Evolutionary conservation across 2,329 filamentous ascomycete genomes (phyloP).

Genomic region (Elsinoe perseae): DNA sequence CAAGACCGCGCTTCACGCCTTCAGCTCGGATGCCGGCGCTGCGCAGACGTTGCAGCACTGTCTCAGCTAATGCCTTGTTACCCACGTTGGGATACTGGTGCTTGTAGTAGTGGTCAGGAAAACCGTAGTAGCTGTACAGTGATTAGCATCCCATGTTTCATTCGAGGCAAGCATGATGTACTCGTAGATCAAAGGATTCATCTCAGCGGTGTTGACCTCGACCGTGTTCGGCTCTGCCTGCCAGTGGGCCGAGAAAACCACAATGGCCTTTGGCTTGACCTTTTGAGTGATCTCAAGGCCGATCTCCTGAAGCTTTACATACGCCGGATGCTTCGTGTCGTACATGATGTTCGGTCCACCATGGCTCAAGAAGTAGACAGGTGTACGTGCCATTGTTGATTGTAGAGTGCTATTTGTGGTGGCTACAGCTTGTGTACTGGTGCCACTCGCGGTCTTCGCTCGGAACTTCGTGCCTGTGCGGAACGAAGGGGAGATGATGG

Average conservation of each 20-base stretch:
- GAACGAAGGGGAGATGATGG: background rate
- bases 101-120: slow-evolving; percentile 61
- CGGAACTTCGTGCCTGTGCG: background rate
- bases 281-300: slow-evolving; percentile 62
- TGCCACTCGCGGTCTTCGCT: background rate
- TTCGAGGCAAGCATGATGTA: background rate
- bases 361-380: slow-evolving; percentile 46
- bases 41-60: slow-evolving; percentile 49
- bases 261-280: slow-evolving; percentile 62
- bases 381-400: slow-evolving; percentile 32
- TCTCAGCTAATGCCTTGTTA: slow-evolving; percentile 51
- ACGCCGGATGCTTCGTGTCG: slow-evolving; percentile 60
- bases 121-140: slow-evolving; percentile 55
- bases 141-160: background rate
- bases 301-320: slow-evolving; percentile 54
- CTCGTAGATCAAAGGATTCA: slow-evolving; percentile 65
- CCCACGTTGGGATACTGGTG: slow-evolving; percentile 59
- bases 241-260: slow-evolving; percentile 75
- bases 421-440: background rate
- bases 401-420: background rate
- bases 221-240: slow-evolving; percentile 51
- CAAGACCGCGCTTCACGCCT: slow-evolving; percentile 56
- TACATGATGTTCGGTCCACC: slow-evolving; percentile 59
- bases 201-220: slow-evolving; percentile 57
- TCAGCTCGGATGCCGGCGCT: slow-evolving; percentile 53